Evolutionary conservation across 345 rosid species (phyloP).

Genomic region (Acer campestre): DNA sequence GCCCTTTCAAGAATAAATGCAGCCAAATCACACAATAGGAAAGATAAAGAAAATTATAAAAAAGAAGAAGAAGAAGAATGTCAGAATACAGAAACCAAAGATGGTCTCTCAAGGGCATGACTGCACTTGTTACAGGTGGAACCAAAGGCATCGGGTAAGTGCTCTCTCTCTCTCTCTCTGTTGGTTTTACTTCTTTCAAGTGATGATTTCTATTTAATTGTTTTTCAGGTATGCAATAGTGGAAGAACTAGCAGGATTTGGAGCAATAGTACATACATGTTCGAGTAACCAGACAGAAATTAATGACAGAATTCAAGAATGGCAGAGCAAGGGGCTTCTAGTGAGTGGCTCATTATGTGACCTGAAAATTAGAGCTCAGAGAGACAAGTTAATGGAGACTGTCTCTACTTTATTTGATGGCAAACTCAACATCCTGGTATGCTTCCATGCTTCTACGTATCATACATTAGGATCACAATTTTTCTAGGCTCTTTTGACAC

Average conservation of each 20-base stretch:
- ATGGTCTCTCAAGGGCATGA: constrained; percentile 32
- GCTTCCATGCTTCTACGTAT: too few species aligned
- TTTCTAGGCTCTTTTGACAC: too few species aligned
- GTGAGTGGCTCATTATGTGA: constrained; percentile 67
- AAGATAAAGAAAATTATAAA: background rate
- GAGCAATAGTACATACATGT: constrained; percentile 16
- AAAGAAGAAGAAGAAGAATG: background rate
- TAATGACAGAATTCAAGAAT: constrained; percentile 27
- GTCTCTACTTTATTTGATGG: constrained; percentile 50
- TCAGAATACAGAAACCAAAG: constrained; percentile 1
- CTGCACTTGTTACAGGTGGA: constrained; percentile 37
- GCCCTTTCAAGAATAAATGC: background rate
- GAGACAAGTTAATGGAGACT: constrained; percentile 45
- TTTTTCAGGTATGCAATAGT: constrained; percentile 12
- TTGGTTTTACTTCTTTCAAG: too few species aligned
- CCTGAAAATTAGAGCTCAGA: constrained; percentile 34
- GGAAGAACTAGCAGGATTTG: constrained; percentile 18
- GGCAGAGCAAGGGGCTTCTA: constrained; percentile 46
- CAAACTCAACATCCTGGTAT: constrained; percentile 61
- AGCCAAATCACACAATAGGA: background rate
- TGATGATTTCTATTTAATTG: too few species aligned
- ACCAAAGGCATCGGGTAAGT: constrained; percentile 33
- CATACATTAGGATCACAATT: too few species aligned
- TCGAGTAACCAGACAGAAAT: constrained; percentile 3
- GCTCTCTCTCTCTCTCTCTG: too few species aligned